Base-by-base conservation (phyloP, 257 asterid genomes). In the Thymus quinquecostatus region DNA sequence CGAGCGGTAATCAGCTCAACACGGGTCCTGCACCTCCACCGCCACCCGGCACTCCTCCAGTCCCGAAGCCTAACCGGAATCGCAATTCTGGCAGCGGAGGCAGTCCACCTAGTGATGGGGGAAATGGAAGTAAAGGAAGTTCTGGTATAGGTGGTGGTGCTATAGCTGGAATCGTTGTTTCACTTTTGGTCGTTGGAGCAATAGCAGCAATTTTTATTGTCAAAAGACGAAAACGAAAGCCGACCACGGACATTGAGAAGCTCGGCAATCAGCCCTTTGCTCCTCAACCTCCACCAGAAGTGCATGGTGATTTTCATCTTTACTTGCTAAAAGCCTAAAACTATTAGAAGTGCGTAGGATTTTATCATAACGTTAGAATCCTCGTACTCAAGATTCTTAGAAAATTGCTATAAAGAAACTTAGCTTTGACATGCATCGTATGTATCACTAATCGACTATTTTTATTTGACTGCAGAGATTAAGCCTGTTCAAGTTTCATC, bases 1-100 rank as follows among this genome's bases (percentile, higher is more conserved):
- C 86, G 5, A 82, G 78, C 64, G 98, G 97, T 60, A 94, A 94
- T 80, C 80, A 85, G 11, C 88, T 94, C 83, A 83, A 71, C 77
- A 50, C 86, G 0, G 98, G 96, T 73, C 84, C 99, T n/a, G 99
- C 97, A 27, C 96, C 96, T 64, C 95, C 98, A 61, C 95, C 98
- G 48, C 98, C 98, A 29, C 98, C 97, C 36, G 97, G 98, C 78
- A 83, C 97, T 36, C 98, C 97, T 49, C 90, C 98, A 7, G 87
- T 88, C 79, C 69, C 69, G 80, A 84, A 80, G 57, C 92, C 94
- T 61, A 75, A 44, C 77, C 75, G 79, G 33, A 79, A 78, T 64
- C 91, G 78, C 56, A 80, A 74, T 41, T 65, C 92, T 28, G 92
- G 92, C 34, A 84, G 87, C 63, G 60, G 66, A 13, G 71, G 75